phyloP scores from a whole-genome alignment of 2,329 filamentous ascomycete species.

The Dactylonectria estremocensis region DNA sequence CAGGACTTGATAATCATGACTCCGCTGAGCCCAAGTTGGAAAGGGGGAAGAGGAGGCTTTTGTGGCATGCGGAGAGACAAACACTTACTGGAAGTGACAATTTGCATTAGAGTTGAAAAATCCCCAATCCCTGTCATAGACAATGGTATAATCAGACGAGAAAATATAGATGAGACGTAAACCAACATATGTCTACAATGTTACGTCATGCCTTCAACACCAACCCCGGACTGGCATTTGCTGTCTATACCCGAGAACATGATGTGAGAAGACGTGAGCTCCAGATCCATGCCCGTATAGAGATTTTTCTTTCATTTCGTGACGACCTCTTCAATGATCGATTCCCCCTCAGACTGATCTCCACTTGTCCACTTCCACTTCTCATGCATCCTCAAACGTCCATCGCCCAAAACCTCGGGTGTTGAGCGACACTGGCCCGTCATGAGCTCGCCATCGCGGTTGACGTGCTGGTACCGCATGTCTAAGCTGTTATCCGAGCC shows the following conservation, averaged over 20 bases:
- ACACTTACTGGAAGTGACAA: not conserved
- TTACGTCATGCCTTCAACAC: not conserved
- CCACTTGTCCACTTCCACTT: slow-evolving; percentile 48
- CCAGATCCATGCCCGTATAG: not conserved
- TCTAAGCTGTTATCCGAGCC: slow-evolving; percentile 41
- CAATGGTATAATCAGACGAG: not conserved
- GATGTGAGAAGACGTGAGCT: not conserved
- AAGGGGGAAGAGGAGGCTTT: not conserved
- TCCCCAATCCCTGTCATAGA: not conserved
- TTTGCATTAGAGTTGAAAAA: not conserved
- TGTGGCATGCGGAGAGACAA: not conserved
- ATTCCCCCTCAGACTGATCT: slow-evolving; percentile 40
- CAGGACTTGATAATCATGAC: slow-evolving; percentile 22
- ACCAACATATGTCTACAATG: not conserved
- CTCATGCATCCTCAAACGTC: slow-evolving; percentile 46
- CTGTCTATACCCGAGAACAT: not conserved
- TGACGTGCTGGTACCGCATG: slow-evolving; percentile 49
- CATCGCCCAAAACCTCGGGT: slow-evolving; percentile 42
- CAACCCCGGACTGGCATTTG: too few species aligned
- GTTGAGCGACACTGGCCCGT: slow-evolving; percentile 42
- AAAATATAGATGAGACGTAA: not conserved
- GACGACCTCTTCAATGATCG: slow-evolving; percentile 44
- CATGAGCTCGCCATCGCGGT: slow-evolving; percentile 45
- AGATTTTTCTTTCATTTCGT: not conserved
- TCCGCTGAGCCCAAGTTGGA: not conserved